phyloP scores from a whole-genome alignment of 345 rosid genomes.

The Heritiera littoralis region DNA sequence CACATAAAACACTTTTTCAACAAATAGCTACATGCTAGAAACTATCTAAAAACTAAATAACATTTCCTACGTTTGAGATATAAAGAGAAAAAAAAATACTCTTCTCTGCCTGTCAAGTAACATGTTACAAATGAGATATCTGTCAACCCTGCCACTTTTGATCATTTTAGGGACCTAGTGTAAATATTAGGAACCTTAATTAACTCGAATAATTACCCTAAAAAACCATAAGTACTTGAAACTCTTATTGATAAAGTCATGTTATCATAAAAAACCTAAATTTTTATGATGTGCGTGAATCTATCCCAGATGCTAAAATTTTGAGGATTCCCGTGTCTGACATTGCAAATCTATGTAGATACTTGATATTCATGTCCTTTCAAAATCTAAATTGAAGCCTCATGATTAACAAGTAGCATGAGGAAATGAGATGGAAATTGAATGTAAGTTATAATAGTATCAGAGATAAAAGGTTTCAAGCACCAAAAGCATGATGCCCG shows the following conservation, averaged over 20 bases:
- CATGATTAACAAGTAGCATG: neutral
- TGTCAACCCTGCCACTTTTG: neutral
- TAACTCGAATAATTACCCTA: neutral
- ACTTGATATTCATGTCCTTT: neutral
- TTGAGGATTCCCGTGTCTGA: neutral
- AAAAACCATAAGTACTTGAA: neutral
- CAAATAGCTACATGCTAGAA: neutral
- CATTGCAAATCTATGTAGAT: neutral
- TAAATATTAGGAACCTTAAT: neutral
- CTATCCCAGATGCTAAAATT: constrained; percentile 1
- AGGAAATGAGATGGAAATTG: neutral
- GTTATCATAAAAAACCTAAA: neutral
- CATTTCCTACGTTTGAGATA: neutral
- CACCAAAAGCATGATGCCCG: neutral
- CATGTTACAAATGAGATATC: neutral
- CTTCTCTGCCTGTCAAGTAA: neutral
- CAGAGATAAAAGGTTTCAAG: neutral
- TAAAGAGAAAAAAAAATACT: neutral
- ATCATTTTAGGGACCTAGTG: neutral
- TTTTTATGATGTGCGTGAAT: neutral
- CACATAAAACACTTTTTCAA: neutral
- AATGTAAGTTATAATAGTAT: neutral
- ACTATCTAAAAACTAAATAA: neutral
- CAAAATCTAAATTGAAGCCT: neutral
- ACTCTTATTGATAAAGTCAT: neutral